Conservation (phyloP, 257 asterid genomes). For the Lithospermum erythrorhizon region DNA sequence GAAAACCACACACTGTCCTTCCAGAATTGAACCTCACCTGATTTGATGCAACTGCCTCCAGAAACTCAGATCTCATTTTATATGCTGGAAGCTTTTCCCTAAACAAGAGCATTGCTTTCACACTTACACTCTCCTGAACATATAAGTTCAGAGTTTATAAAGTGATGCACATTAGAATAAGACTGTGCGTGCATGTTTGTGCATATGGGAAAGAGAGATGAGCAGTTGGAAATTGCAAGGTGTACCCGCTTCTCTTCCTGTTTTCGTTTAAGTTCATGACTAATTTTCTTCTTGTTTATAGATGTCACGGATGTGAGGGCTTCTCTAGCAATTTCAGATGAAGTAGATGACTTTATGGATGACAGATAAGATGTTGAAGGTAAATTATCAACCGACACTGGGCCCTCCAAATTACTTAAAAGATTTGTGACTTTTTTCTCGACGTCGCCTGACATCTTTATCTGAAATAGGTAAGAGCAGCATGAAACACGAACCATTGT, state of each 20-base stretch:
- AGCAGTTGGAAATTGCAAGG: not conserved
- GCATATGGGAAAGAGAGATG: constrained; percentile 5
- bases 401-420: constrained; percentile 41
- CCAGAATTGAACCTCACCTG: constrained; percentile 35
- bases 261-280: constrained; percentile 49
- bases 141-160: constrained; percentile 13
- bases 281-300: constrained; percentile 36
- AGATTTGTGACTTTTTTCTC: constrained; percentile 72
- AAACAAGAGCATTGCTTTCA: constrained; percentile 68
- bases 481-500: constrained; percentile 4
- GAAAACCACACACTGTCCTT: not conserved
- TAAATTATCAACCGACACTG: constrained; percentile 18
- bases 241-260: constrained; percentile 82
- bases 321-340: constrained; percentile 24
- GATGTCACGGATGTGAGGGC: constrained; percentile 23
- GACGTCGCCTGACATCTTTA: constrained; percentile 69
- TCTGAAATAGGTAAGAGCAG: constrained; percentile 31
- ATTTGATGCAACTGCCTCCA: constrained; percentile 70
- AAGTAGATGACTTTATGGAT: constrained; percentile 32
- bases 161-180: constrained; percentile 7
- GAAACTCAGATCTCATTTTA: constrained; percentile 61
- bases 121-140: constrained; percentile 48
- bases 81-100: constrained; percentile 87
- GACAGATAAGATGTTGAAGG: constrained; percentile 39
- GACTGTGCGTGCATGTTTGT: not conserved